Evolutionary conservation across 208 protist genomes (phyloP).

Genomic region (Leishmania tarentolae): DNA sequence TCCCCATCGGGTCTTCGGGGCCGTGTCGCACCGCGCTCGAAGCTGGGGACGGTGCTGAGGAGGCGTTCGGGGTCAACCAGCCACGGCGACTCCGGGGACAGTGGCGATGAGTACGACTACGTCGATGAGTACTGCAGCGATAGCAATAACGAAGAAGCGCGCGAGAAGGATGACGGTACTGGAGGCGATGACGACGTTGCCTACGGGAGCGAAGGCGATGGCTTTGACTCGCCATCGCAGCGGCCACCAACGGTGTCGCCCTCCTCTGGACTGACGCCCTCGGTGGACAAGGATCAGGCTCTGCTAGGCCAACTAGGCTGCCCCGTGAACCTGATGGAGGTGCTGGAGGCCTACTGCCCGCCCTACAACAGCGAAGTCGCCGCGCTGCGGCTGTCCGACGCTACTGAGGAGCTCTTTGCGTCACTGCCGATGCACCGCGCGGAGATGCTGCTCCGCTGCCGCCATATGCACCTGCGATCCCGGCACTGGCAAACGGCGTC

Average conservation of each 20-base stretch:
- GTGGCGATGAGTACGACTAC: constrained; percentile 16
- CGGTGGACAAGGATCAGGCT: constrained; percentile 4
- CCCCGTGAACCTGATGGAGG: constrained; percentile 77
- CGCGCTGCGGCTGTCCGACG: constrained; percentile 26
- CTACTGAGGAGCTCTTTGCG: constrained; percentile 15
- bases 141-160: not conserved
- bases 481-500: constrained; percentile 2
- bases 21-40: not conserved
- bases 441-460: constrained; percentile 32
- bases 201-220: constrained; percentile 5
- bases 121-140: constrained; percentile 15
- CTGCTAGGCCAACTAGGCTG: constrained; percentile 52
- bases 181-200: not conserved
- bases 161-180: constrained; percentile 5
- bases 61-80: not conserved
- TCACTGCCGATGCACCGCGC: constrained; percentile 20
- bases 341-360: constrained; percentile 87
- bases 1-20: not conserved
- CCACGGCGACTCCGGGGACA: not conserved
- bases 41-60: not conserved
- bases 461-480: not conserved
- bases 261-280: not conserved
- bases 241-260: not conserved
- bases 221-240: constrained; percentile 2
- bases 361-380: constrained; percentile 58